Evolutionary conservation across 768 basidiomycete species (phyloP).

Genomic region (Kwoniella mangroviensis): DNA sequence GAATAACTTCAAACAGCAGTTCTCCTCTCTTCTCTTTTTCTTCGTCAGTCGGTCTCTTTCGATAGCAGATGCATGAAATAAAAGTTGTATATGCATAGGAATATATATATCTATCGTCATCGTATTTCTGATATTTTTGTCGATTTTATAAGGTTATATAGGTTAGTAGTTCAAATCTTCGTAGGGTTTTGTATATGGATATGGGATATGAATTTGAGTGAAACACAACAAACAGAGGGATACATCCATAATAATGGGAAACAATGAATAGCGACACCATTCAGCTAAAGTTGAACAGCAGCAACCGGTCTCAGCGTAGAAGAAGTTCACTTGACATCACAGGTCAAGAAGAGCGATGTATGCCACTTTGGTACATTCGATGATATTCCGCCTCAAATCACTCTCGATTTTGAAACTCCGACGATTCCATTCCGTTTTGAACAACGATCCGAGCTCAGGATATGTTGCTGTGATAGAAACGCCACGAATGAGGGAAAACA

Average conservation of each 20-base stretch:
- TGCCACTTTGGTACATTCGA: neutral
- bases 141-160: neutral
- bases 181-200: neutral
- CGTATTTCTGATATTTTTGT: neutral
- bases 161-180: neutral
- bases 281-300: neutral
- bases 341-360: neutral
- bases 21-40: neutral
- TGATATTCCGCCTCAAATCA: no score
- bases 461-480: neutral
- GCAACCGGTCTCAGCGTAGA: no score
- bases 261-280: constrained; percentile 10
- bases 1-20: neutral
- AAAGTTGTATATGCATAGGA: neutral
- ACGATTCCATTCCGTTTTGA: neutral
- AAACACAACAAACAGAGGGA: neutral
- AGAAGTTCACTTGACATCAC: no score
- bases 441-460: neutral
- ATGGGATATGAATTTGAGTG: neutral
- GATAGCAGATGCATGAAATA: neutral
- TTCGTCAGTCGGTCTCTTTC: neutral
- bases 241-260: neutral
- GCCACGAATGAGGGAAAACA: neutral
- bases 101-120: neutral
- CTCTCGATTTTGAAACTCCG: neutral